These are phyloP conservation scores for Populus tomentosa DNA, from an alignment of 441 rosid genomes.

Conservation along the genomic window DNA sequence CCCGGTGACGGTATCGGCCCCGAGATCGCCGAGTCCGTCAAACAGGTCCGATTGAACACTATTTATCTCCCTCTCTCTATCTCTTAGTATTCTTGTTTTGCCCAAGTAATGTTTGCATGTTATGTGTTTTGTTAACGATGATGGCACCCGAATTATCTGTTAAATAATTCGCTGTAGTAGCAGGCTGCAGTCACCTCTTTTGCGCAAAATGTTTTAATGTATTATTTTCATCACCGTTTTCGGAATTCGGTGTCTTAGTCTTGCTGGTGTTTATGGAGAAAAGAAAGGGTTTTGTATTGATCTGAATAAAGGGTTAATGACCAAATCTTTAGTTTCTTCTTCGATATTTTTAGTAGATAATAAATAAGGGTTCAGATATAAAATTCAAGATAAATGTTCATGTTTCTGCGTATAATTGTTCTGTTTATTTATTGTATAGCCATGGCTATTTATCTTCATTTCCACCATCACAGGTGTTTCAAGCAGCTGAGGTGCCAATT, in stretches of 20 bases:
- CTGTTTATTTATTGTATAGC: slow-evolving; percentile 1
- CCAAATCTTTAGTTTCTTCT: background rate
- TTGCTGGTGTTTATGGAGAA: background rate
- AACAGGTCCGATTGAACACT: slow-evolving; percentile 42
- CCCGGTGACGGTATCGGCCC: slow-evolving; percentile 98
- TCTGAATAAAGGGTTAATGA: background rate
- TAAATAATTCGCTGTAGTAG: background rate
- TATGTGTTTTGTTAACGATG: no score
- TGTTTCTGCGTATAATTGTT: background rate
- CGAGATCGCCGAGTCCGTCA: slow-evolving; percentile 91
- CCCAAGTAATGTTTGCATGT: background rate
- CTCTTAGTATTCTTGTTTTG: background rate
- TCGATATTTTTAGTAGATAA: background rate
- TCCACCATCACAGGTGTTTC: slow-evolving; percentile 50
- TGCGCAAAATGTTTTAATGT: no score
- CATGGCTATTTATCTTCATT: background rate
- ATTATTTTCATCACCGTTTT: background rate
- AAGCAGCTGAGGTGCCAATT: slow-evolving; percentile 72
- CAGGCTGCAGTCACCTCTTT: no score
- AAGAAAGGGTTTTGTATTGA: background rate
- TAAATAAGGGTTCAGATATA: background rate
- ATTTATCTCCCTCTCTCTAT: background rate
- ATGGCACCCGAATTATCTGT: no score
- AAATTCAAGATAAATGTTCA: background rate
- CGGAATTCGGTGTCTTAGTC: background rate